Conservation (phyloP, 768 basidiomycete species). For the Serpula lacrymans region DNA sequence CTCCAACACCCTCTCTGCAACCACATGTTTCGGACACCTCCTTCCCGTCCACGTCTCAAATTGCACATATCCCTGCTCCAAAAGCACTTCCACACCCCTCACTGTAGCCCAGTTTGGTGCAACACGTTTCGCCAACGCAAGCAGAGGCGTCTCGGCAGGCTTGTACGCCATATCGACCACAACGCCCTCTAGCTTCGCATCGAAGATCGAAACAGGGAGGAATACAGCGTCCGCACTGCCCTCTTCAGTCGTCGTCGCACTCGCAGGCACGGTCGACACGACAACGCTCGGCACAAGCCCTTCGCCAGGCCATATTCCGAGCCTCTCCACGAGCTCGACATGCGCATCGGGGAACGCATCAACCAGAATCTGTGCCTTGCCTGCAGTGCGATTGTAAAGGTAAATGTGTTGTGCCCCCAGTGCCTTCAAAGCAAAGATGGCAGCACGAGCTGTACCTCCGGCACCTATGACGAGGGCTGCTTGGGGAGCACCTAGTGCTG, state of each 20-base stretch:
- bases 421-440: constrained; percentile 80
- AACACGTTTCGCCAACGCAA: constrained; percentile 57
- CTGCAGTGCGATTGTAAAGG: constrained; percentile 80
- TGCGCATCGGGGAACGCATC: constrained; percentile 61
- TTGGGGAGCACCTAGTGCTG: constrained; percentile 30
- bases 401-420: constrained; percentile 72
- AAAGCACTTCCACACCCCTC: constrained; percentile 78
- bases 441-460: constrained; percentile 92
- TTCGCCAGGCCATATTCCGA: constrained; percentile 50
- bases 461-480: constrained; percentile 88
- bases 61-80: constrained; percentile 88
- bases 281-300: constrained; percentile 63
- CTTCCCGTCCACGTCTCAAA: constrained; percentile 81
- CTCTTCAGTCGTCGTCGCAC: constrained; percentile 45
- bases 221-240: constrained; percentile 31
- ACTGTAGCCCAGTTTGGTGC: constrained; percentile 62
- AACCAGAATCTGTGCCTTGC: constrained; percentile 69
- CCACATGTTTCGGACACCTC: constrained; percentile 46
- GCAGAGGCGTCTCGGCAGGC: constrained; percentile 79
- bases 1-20: constrained; percentile 47
- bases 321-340: constrained; percentile 55
- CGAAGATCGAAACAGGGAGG: constrained; percentile 58
- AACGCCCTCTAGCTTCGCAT: constrained; percentile 57
- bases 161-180: constrained; percentile 95
- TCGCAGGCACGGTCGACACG: constrained; percentile 85